Conservation (phyloP, 2,329 filamentous ascomycete species). For the Sporothrix protearum region DNA sequence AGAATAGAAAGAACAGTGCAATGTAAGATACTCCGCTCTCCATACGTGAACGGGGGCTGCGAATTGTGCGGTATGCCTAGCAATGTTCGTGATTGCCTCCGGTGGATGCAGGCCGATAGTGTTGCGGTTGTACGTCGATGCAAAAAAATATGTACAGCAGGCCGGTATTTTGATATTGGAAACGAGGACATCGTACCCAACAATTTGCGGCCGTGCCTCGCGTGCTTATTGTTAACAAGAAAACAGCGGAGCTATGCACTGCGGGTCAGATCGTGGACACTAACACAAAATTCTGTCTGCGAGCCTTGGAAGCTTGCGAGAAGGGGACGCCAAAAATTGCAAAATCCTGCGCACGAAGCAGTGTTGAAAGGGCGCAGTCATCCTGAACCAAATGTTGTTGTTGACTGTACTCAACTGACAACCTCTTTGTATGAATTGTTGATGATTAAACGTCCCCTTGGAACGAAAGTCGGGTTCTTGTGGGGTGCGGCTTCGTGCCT, state of each 20-base stretch:
- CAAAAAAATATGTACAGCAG: neutral
- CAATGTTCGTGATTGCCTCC: neutral
- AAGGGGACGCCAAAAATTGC: too few species aligned
- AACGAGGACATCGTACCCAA: neutral
- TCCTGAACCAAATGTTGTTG: too few species aligned
- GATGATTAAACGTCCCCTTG: too few species aligned
- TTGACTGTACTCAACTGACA: too few species aligned
- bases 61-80: too few species aligned
- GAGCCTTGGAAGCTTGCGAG: too few species aligned
- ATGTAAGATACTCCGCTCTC: neutral
- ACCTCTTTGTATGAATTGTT: too few species aligned
- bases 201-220: neutral
- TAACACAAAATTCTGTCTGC: neutral
- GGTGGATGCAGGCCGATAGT: neutral
- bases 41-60: too few species aligned
- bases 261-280: neutral
- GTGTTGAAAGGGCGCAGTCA: too few species aligned
- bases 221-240: neutral
- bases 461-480: too few species aligned
- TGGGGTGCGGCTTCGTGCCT: too few species aligned
- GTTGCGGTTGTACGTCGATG: neutral
- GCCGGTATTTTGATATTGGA: neutral
- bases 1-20: neutral
- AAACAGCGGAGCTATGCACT: neutral
- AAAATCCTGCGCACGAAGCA: too few species aligned